Conservation (phyloP, 208 protist species). For the Wallacemonas rigidus region DNA sequence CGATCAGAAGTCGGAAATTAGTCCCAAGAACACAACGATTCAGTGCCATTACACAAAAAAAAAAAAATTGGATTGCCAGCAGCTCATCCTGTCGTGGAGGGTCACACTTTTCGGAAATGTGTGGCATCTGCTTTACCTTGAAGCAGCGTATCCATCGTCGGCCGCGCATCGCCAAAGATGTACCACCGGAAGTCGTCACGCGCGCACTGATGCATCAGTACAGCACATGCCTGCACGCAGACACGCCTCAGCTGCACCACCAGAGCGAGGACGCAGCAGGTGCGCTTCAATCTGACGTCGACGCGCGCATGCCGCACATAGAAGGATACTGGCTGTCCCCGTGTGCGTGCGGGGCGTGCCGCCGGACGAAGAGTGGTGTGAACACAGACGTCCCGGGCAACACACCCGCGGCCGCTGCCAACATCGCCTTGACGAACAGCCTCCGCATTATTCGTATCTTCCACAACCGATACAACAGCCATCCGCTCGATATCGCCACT, state of each 20-base stretch:
- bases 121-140: constrained; percentile 35
- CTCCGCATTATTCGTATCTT: constrained; percentile 18
- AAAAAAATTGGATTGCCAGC: constrained; percentile 3
- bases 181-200: background rate
- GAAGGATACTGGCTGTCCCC: constrained; percentile 12
- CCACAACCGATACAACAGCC: constrained; percentile 16
- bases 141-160: constrained; percentile 26
- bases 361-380: background rate
- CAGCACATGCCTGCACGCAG: background rate
- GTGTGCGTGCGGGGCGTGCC: constrained; percentile 7
- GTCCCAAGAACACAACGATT: too few relatives aligned
- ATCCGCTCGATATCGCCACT: constrained; percentile 7
- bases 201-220: constrained; percentile 1
- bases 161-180: background rate
- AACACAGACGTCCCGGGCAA: background rate
- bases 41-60: background rate
- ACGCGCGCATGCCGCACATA: background rate
- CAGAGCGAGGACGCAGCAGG: too few relatives aligned
- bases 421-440: background rate
- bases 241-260: background rate
- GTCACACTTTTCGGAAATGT: constrained; percentile 25
- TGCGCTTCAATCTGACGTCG: background rate
- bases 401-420: background rate
- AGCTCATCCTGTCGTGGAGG: background rate
- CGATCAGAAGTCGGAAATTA: too few relatives aligned